Base-by-base conservation (phyloP, 1,139 yeast genomes). In the Magnusiomyces sp. region DNA sequence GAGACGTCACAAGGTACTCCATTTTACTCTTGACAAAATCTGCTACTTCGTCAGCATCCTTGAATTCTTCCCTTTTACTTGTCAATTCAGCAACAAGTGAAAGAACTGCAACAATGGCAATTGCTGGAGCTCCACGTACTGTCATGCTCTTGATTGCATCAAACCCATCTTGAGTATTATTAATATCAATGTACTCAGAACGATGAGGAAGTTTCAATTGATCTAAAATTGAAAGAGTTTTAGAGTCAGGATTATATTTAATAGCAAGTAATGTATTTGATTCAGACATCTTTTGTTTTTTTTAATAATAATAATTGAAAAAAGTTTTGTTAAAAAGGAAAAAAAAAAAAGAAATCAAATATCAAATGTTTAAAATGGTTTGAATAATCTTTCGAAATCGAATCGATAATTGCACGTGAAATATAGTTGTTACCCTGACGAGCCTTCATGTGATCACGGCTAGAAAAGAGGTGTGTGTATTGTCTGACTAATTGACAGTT, bases 101-200 rank as follows among this genome's bases (percentile, higher is more conserved):
- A 53, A 89, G 75, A 1, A 90, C 81, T 10, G 96, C 97, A 2
- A 92, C 97, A 51, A 92, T 86, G 52, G 97, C 97, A 62, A 92
- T 92, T 2, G 97, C 97, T 0, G 98, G 98, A 0, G 98, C 98
- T 20, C 98, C 98, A 64, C 98, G 77, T 4, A 94, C 97, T 62
- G 86, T 89, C 98, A 92, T 92, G 54, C 74, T 74, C 63, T 81
- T 83, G 64, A 92, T 92, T 17, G 89, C 95, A 27, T 74, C 73
- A 65, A 70, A 88, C 2, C 95, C 97, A 68, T 83, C 94, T 47
- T 77, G 77, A 39, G 83, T 76, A 31, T 76, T 71, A 34, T 67
- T 57, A 52, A 92, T 77, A 1, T 74, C 64, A 31, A 89, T 71
- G 64, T 87, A 92, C 40, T 71, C 73, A 1, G 95, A 79, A 50